phyloP scores from a whole-genome alignment of 176 grass and related monocot genomes.

The Hsuehochloa calcarea region DNA sequence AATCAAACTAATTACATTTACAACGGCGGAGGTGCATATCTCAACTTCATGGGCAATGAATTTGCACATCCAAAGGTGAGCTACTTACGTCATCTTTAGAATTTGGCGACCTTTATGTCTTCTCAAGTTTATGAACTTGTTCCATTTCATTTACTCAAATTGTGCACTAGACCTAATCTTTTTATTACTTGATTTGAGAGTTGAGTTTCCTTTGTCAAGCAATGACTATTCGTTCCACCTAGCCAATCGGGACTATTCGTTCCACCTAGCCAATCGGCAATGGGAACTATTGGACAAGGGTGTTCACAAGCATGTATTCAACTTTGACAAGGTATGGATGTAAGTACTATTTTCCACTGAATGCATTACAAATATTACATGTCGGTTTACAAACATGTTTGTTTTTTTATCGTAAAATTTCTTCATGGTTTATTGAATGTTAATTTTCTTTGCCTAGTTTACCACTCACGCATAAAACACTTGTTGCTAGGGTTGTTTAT shows the following conservation, averaged over 20 bases:
- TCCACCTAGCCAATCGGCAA: constrained; percentile 64
- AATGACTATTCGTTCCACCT: constrained; percentile 76
- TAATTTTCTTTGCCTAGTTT: background rate
- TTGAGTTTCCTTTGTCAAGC: constrained; percentile 95
- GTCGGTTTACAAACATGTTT: background rate
- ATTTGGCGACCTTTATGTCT: constrained; percentile 7
- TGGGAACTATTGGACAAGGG: constrained; percentile 77
- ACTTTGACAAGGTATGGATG: constrained; percentile 77
- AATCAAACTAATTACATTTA: constrained; percentile 91
- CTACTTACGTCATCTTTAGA: constrained; percentile 8
- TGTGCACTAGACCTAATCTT: background rate
- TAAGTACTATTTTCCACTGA: background rate
- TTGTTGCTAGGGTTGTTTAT: no score
- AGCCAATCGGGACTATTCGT: constrained; percentile 79
- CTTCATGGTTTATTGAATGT: background rate
- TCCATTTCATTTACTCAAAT: constrained; percentile 12
- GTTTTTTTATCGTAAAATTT: background rate
- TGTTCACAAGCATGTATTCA: constrained; percentile 64
- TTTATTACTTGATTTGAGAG: constrained; percentile 48
- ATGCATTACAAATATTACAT: background rate
- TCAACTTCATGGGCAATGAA: constrained; percentile 99
- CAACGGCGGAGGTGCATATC: constrained; percentile 72
- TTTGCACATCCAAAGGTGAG: constrained; percentile 92
- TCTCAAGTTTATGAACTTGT: constrained; percentile 5
- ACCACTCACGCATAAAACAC: background rate